phyloP scores from a whole-genome alignment of 2,329 filamentous ascomycete genomes.

The Helotiales sp. region DNA sequence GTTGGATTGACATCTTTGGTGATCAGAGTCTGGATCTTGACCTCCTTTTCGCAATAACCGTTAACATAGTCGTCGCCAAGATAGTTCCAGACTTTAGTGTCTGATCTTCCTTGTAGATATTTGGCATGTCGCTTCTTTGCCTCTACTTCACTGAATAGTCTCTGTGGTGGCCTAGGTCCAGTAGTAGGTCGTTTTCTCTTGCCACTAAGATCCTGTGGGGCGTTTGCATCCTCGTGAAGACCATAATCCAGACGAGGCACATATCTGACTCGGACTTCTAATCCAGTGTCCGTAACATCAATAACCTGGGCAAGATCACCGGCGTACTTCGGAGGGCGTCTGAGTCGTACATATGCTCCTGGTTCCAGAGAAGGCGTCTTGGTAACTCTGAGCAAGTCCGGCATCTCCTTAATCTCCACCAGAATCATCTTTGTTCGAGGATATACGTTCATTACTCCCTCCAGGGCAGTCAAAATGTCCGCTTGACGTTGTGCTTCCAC shows the following conservation, averaged over 20 bases:
- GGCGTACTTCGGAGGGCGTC: constrained; percentile 77
- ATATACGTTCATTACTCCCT: constrained; percentile 88
- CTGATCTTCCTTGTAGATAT: constrained; percentile 53
- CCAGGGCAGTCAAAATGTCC: constrained; percentile 81
- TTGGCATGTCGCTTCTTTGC: constrained; percentile 84
- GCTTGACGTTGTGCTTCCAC: constrained; percentile 88
- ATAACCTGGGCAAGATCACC: constrained; percentile 91
- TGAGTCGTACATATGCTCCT: constrained; percentile 90
- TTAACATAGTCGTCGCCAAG: constrained; percentile 89
- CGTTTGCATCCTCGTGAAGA: constrained; percentile 74
- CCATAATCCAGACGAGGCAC: constrained; percentile 94
- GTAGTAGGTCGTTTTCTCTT: constrained; percentile 80
- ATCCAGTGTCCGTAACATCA: constrained; percentile 89
- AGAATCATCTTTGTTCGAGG: constrained; percentile 84
- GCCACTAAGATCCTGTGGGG: constrained; percentile 46
- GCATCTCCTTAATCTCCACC: constrained; percentile 96
- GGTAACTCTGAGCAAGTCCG: constrained; percentile 87
- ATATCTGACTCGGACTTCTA: constrained; percentile 84
- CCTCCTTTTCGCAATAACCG: constrained; percentile 91
- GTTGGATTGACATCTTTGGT: constrained; percentile 91
- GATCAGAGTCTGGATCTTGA: constrained; percentile 85
- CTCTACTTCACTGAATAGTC: constrained; percentile 90
- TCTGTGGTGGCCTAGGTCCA: constrained; percentile 78
- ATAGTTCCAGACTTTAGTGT: constrained; percentile 76
- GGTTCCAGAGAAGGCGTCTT: constrained; percentile 85